A percentile compares a stretch with the other conserved stretches of the same genome.
Evolutionary conservation across 2,329 filamentous ascomycete species (phyloP).

Genomic region (Xylaria sp.): DNA sequence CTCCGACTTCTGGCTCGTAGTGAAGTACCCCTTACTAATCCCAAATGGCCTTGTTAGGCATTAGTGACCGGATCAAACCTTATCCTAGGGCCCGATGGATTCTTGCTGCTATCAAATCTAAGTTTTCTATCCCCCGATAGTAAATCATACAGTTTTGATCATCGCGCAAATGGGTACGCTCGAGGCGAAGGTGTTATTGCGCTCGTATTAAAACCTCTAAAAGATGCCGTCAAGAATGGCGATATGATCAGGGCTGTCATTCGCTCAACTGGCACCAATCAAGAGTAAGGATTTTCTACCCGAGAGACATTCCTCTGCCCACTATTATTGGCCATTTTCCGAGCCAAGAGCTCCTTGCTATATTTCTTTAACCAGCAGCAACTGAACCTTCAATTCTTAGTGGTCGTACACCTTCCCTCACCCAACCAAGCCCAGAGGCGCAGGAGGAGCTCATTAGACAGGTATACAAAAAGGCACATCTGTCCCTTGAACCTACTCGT

Average conservation of each 20-base stretch:
- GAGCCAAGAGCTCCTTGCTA: too few species aligned
- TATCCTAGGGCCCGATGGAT: conserved; percentile 39
- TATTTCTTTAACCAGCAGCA: neutral
- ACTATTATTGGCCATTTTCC: too few species aligned
- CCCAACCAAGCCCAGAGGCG: conserved; percentile 37
- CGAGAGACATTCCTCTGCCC: too few species aligned
- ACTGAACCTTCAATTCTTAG: conserved; percentile 3
- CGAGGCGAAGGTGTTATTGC: conserved; percentile 58
- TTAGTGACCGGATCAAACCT: conserved; percentile 44
- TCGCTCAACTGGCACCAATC: conserved; percentile 38
- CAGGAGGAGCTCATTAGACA: conserved; percentile 43
- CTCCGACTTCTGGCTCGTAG: neutral
- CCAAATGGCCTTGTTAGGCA: conserved; percentile 31
- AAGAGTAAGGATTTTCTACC: conserved; percentile 31
- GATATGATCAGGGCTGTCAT: conserved; percentile 48
- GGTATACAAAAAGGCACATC: conserved; percentile 40
- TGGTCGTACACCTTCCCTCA: conserved; percentile 38
- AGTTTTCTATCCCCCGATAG: conserved; percentile 48
- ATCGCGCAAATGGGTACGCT: conserved; percentile 43
- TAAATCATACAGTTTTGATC: conserved; percentile 38
- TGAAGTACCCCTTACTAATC: neutral
- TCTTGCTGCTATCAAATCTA: conserved; percentile 38
- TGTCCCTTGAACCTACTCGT: conserved; percentile 32
- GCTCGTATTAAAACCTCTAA: conserved; percentile 57
- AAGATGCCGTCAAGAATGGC: conserved; percentile 50